Evolutionary conservation across 768 basidiomycete species (phyloP).

Genomic region (Psilocybe cyanescens): DNA sequence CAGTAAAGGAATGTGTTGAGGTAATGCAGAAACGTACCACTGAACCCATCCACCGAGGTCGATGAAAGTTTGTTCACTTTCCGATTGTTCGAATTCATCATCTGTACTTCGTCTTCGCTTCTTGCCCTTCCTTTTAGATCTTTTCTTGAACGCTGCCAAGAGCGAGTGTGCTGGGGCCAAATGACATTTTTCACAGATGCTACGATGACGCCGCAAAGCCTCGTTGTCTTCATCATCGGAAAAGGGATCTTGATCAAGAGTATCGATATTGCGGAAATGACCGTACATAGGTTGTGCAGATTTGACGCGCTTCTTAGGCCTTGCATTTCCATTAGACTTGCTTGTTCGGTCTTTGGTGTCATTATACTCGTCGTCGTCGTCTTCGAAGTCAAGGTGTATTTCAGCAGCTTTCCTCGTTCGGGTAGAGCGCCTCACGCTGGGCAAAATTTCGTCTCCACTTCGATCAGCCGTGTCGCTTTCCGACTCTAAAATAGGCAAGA

Average conservation of each 20-base stretch:
- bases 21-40: constrained; percentile 52
- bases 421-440: constrained; percentile 42
- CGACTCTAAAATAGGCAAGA: constrained; percentile 38
- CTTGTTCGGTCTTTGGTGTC: constrained; percentile 2
- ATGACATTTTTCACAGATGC: constrained; percentile 75
- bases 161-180: constrained; percentile 58
- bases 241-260: constrained; percentile 48
- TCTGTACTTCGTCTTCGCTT: constrained; percentile 40
- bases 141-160: constrained; percentile 43
- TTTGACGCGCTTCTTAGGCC: constrained; percentile 25
- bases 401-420: constrained; percentile 44
- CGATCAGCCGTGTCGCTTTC: constrained; percentile 32
- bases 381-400: constrained; percentile 36
- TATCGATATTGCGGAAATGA: constrained; percentile 42
- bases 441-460: constrained; percentile 27
- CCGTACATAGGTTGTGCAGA: constrained; percentile 42
- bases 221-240: constrained; percentile 58
- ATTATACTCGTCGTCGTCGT: constrained; percentile 21
- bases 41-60: constrained; percentile 81
- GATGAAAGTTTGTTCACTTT: constrained; percentile 54
- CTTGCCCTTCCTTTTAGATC: constrained; percentile 42
- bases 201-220: constrained; percentile 62
- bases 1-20: constrained; percentile 5
- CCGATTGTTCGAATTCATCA: constrained; percentile 57
- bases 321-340: constrained; percentile 20